Percentiles rank a stretch among this genome's conserved stretches.
Evolutionary conservation across 2,329 filamentous ascomycete species (phyloP).

Genomic region (Periconia sp.): DNA sequence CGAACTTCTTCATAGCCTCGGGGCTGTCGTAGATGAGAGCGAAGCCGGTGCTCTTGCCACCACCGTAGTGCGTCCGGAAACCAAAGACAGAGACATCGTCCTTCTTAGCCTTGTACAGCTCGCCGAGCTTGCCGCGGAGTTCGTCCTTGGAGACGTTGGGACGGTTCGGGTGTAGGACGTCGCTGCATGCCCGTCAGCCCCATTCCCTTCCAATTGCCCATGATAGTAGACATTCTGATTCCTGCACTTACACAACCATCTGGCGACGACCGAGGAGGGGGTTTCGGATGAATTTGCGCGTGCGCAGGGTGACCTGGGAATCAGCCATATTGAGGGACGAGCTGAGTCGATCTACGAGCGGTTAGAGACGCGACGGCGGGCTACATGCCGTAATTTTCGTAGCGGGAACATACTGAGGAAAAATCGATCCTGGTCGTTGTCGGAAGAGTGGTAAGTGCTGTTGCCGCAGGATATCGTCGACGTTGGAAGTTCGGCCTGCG

Average conservation of each 20-base stretch:
- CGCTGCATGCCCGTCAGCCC: constrained; percentile 65
- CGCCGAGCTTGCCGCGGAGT: constrained; percentile 91
- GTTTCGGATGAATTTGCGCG: constrained; percentile 99
- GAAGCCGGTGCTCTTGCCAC: constrained; percentile 99
- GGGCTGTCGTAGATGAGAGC: constrained; percentile 97
- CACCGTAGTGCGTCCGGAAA: constrained; percentile 98
- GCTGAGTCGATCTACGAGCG: constrained; percentile 36
- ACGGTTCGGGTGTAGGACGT: constrained; percentile 98
- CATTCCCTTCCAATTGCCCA: constrained; percentile 16
- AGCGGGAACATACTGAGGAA: constrained; percentile 36
- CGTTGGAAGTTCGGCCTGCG: constrained; percentile 18
- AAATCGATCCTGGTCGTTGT: constrained; percentile 42
- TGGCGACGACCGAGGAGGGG: constrained; percentile 98
- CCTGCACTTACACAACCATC: constrained; percentile 87
- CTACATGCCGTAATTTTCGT: constrained; percentile 12
- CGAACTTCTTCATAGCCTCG: constrained; percentile 99
- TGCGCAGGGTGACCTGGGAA: constrained; percentile 69
- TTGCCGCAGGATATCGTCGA: constrained; percentile 40
- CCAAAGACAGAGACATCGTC: constrained; percentile 98
- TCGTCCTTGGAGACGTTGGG: constrained; percentile 99
- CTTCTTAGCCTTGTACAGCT: constrained; percentile 98
- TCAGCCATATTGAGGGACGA: constrained; percentile 77
- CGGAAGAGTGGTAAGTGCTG: constrained; percentile 36
- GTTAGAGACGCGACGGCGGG: constrained; percentile 21
- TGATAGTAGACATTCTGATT: constrained; percentile 5